Evolutionary conservation across 2,329 filamentous ascomycete genomes (phyloP).

Genomic region (Teratosphaeria nubilosa): DNA sequence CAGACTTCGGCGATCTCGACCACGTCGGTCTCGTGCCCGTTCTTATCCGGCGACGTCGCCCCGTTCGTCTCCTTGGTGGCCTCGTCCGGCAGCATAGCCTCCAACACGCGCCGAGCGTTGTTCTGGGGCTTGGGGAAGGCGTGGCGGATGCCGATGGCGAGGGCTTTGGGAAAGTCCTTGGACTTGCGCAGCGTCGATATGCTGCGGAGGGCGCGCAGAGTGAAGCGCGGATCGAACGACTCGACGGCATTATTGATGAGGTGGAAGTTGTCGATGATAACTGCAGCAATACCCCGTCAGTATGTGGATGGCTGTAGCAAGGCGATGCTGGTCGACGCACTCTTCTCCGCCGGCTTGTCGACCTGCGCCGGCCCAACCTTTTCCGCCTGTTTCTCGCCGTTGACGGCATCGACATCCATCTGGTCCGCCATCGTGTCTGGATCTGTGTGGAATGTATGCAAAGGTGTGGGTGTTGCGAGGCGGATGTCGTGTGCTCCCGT

Average conservation of each 20-base stretch:
- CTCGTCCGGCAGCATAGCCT: slow-evolving; percentile 19
- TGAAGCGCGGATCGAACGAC: slow-evolving; percentile 90
- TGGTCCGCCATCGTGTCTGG: slow-evolving; percentile 35
- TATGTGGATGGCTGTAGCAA: neutral
- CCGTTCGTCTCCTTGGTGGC: slow-evolving; percentile 6
- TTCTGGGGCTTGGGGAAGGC: slow-evolving; percentile 23
- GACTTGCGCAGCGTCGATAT: slow-evolving; percentile 94
- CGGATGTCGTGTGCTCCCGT: neutral
- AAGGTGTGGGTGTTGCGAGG: neutral
- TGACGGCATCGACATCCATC: slow-evolving; percentile 34
- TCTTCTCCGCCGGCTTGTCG: slow-evolving; percentile 22
- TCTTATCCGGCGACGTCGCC: slow-evolving; percentile 5
- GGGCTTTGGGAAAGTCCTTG: slow-evolving; percentile 26
- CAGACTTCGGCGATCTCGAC: slow-evolving; percentile 27
- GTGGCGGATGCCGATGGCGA: slow-evolving; percentile 23
- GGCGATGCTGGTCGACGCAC: slow-evolving; percentile 13
- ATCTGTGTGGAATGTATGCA: slow-evolving; percentile 4
- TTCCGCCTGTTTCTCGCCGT: slow-evolving; percentile 31
- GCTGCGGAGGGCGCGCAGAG: slow-evolving; percentile 83
- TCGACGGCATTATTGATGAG: slow-evolving; percentile 85
- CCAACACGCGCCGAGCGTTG: slow-evolving; percentile 22
- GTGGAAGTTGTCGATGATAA: slow-evolving; percentile 89
- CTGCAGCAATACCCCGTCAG: slow-evolving; percentile 36
- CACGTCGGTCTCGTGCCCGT: slow-evolving; percentile 15
- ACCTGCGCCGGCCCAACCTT: slow-evolving; percentile 27